Percentiles rank a stretch among this genome's conserved stretches.
Evolutionary conservation across 805 yeast genomes (phyloP).

Genomic region (Metschnikowia hibisci): DNA sequence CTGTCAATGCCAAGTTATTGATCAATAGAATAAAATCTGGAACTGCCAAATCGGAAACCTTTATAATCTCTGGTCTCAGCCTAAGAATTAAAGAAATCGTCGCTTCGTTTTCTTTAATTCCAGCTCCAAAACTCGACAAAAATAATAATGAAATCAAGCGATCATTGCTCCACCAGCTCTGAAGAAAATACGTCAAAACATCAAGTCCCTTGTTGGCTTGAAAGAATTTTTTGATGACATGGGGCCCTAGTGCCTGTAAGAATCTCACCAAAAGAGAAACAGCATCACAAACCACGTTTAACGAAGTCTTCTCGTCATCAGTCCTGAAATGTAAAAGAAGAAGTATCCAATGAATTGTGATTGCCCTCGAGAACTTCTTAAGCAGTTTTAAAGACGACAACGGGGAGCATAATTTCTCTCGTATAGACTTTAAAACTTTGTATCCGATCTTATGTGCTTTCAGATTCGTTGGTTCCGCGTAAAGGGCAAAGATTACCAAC

Average conservation of each 20-base stretch:
- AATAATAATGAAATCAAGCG: slow-evolving; percentile 40
- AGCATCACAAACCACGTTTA: slow-evolving; percentile 37
- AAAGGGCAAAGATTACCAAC: slow-evolving; percentile 48
- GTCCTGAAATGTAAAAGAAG: slow-evolving; percentile 42
- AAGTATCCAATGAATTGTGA: slow-evolving; percentile 64
- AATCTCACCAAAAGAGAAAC: slow-evolving; percentile 48
- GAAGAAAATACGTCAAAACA: slow-evolving; percentile 42
- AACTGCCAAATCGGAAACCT: slow-evolving; percentile 19
- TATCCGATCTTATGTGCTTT: slow-evolving; percentile 35
- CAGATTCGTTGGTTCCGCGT: slow-evolving; percentile 31
- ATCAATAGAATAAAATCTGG: slow-evolving; percentile 45
- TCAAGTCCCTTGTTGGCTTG: slow-evolving; percentile 48
- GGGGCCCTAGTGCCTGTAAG: slow-evolving; percentile 43
- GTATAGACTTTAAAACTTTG: slow-evolving; percentile 27
- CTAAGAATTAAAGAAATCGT: neutral
- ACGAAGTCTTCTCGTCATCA: slow-evolving; percentile 15
- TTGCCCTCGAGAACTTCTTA: slow-evolving; percentile 46
- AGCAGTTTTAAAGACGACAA: slow-evolving; percentile 33
- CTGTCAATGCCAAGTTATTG: slow-evolving; percentile 33
- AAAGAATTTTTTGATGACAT: slow-evolving; percentile 46
- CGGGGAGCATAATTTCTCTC: slow-evolving; percentile 40
- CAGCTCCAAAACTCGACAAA: slow-evolving; percentile 46
- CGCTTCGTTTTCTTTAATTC: slow-evolving; percentile 7
- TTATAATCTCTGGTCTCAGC: slow-evolving; percentile 4
- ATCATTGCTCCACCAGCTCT: slow-evolving; percentile 47